Base-by-base conservation (phyloP, 2,329 filamentous ascomycete species). In the Trichoderma guizhouense region DNA sequence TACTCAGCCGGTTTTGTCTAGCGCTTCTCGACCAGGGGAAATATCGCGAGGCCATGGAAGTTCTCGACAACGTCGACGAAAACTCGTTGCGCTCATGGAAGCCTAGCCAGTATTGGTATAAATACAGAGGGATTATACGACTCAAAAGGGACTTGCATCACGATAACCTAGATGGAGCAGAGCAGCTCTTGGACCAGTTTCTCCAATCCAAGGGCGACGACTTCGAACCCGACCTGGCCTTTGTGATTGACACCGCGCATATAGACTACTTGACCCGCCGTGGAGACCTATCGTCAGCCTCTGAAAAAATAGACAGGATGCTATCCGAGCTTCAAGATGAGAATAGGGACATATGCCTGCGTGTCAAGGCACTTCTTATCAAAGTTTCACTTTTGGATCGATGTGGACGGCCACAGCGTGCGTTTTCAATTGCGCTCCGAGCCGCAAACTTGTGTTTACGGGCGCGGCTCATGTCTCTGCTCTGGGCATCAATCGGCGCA, bases 401-500 rank as follows among this genome's bases (percentile, higher is more conserved):
- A 75, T 89, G 88, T 57, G 91, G 91, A 2, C 88, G 91, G 3
- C 88, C 93, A 0, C 88, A 93, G 75, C 89, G 92, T 72, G 93
- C 90, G 0, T 94, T 97, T 79, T 93, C 92, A 2, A 86, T 95
- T 6, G 90, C 90, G 5, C 85, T 97, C 76, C 88, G 93, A 57
- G 94, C 94, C 1, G 91, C 92, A 3, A 91, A 88, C 77, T 88
- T 94, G 21, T 91, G 93, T 0, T 90, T 92, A 84, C 87, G 90
- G 61, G 88, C 91, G 1, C 86, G 90, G 1, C 83, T 95, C 8
- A 85, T 95, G 18, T 88, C 89, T 0, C 87, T 88, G 21, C 83
- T 97, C 8, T 96, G 93, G 90, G 88, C 91, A 73, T 89, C 93
- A 0, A 86, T 93, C 2, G 90, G 89, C 1, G 85, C 88, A 0